Evolutionary conservation across 495 filamentous ascomycete genomes (phyloP), one percentile per base, ranked within the genome.

Genomic region (Penicillium bialowiezense): DNA sequence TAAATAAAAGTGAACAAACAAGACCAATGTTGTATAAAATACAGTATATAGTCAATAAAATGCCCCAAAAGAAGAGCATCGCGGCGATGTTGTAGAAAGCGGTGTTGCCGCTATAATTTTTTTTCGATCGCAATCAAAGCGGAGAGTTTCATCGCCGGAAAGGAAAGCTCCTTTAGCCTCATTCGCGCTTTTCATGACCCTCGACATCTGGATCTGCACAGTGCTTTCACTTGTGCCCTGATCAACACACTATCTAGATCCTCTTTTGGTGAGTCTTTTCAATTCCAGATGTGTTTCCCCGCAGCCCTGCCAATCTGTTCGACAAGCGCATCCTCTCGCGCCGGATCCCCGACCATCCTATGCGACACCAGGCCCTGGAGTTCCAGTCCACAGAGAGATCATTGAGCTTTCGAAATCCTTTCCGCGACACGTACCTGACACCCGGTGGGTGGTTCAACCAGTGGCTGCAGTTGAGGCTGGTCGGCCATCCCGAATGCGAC

Each of bases 121-220:
- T 63, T 64, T 60, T 47, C 51, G 48, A 44, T 47, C 33, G 31
- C 47, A 50, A 35, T 48, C 41, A 39, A 49, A 59, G 59, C 59
- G 59, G 56, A 63, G 59, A 57, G 52, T 58, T 58, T 51, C 57
- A 60, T 58, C 58, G 60, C 58, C 60, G 60, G 60, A 64, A 64
- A 64, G 51, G 60, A 64, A 64, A 61, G 60, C 60, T 64, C 54
- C 60, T 55, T 61, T 64, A 51, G 55, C 39, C 51, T 58, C 60
- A 55, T 61, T 64, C 55, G 60, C 60, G 58, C 60, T 54, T 54
- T 50, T 56, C 55, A 33, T 49, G 52, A 44, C 23, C 23, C 33
- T 32, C 47, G 47, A 47, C 35, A 45, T 32, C 41, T 37, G 43
- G 46, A 55, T 54, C 28, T 46, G 48, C 51, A 48, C 40, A 50